Conservation (phyloP, 129 eudicot species). For the Pittosporum tobira region DNA sequence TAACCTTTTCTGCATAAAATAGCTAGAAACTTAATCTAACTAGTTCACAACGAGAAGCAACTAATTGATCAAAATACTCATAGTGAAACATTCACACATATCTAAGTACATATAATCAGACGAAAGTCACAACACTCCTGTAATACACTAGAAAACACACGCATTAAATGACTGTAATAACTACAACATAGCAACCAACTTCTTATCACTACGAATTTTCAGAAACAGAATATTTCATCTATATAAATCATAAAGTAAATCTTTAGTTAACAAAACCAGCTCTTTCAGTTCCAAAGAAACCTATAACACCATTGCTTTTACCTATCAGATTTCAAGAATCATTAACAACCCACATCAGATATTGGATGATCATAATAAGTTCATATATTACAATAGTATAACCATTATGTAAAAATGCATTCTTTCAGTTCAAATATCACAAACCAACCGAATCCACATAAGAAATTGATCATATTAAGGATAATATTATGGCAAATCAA, state of each 20-base stretch:
- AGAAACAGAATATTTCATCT: neutral
- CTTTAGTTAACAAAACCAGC: neutral
- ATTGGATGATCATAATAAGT: neutral
- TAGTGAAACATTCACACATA: too few species aligned
- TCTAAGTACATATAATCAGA: too few species aligned
- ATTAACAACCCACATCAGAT: neutral
- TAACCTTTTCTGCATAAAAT: too few species aligned
- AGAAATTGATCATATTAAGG: neutral
- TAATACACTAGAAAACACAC: neutral
- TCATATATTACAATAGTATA: too few species aligned
- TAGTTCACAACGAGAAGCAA: too few species aligned
- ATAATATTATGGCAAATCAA: conserved; percentile 1
- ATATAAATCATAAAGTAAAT: neutral
- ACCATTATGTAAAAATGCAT: neutral
- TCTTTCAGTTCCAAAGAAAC: neutral
- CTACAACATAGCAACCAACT: neutral
- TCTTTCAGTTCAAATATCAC: neutral
- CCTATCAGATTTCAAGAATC: neutral
- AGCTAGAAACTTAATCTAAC: too few species aligned
- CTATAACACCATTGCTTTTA: neutral
- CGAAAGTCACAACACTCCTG: too few species aligned
- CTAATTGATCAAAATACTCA: too few species aligned
- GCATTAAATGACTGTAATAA: neutral
- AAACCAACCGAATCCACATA: neutral
- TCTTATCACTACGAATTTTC: neutral